These are phyloP conservation scores for Blastobotrys petasosporus DNA, from an alignment of 1,139 yeast genomes.

Conservation along the genomic window DNA sequence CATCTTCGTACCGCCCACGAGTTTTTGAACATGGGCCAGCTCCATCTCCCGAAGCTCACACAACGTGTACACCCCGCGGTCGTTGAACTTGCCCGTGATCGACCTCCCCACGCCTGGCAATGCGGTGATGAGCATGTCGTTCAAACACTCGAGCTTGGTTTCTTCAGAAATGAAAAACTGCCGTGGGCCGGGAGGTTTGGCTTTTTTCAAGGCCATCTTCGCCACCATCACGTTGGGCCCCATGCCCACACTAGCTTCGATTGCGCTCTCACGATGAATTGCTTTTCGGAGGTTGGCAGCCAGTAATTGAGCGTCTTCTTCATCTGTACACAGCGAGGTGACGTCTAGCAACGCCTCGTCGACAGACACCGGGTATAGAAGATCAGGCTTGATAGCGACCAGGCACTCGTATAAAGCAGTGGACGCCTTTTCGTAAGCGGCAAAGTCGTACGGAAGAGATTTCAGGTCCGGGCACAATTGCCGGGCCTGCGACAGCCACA, in stretches of 20 bases:
- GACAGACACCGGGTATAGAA: constrained; percentile 76
- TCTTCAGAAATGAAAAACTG: constrained; percentile 33
- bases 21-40: constrained; percentile 36
- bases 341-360: constrained; percentile 85
- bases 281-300: constrained; percentile 41
- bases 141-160: constrained; percentile 27
- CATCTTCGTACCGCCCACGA: constrained; percentile 58
- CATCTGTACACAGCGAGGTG: constrained; percentile 33
- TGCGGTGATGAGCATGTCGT: constrained; percentile 43
- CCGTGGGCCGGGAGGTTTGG: constrained; percentile 68
- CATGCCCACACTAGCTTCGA: constrained; percentile 74
- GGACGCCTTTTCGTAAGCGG: constrained; percentile 59
- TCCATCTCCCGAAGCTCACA: constrained; percentile 39
- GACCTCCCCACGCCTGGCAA: constrained; percentile 85
- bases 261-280: constrained; percentile 44
- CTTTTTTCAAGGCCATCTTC: constrained; percentile 62
- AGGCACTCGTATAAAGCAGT: constrained; percentile 47
- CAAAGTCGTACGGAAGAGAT: constrained; percentile 67
- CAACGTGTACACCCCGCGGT: constrained; percentile 27
- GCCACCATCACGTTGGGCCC: constrained; percentile 71
- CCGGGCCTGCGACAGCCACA: constrained; percentile 74
- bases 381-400: constrained; percentile 42
- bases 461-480: constrained; percentile 58
- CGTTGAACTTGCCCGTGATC: constrained; percentile 42
- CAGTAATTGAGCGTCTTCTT: constrained; percentile 22